phyloP scores from a whole-genome alignment of 2,329 filamentous ascomycete genomes.

The Colletotrichum tropicicola region DNA sequence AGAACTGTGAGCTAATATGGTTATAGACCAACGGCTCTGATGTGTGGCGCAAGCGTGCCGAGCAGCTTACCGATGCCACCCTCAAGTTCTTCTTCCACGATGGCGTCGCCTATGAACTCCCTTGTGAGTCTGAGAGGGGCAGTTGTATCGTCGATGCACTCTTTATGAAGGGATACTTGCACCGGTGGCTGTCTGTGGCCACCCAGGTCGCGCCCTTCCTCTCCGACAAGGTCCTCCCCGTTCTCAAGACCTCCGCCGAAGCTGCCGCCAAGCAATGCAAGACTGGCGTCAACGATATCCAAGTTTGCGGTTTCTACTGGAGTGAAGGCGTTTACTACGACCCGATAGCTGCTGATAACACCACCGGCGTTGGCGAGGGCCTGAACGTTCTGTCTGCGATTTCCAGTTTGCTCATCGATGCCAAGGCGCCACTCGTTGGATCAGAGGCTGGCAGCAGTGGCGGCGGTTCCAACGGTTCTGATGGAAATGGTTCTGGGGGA shows the following conservation, averaged over 20 bases:
- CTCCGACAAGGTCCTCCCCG: slow-evolving; percentile 50
- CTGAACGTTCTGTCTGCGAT: slow-evolving; percentile 55
- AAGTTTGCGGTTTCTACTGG: slow-evolving; percentile 60
- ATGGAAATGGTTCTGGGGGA: neutral
- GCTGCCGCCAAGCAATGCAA: slow-evolving; percentile 60
- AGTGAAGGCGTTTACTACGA: slow-evolving; percentile 37
- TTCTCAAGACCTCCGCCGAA: slow-evolving; percentile 54
- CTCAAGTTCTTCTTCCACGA: slow-evolving; percentile 57
- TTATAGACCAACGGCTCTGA: slow-evolving; percentile 36
- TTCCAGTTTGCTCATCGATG: slow-evolving; percentile 45
- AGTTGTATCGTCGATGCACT: slow-evolving; percentile 67
- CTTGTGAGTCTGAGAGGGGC: slow-evolving; percentile 60
- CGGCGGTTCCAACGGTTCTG: neutral
- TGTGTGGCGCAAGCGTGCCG: slow-evolving; percentile 46
- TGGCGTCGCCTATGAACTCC: slow-evolving; percentile 67
- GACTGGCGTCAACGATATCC: slow-evolving; percentile 45
- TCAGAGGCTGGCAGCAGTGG: no score
- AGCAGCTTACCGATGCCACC: slow-evolving; percentile 47
- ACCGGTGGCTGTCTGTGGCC: slow-evolving; percentile 60
- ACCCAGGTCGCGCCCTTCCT: slow-evolving; percentile 60
- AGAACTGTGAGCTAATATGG: slow-evolving; percentile 56
- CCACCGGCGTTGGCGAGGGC: slow-evolving; percentile 56
- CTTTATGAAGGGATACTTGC: slow-evolving; percentile 65
- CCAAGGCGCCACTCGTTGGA: no score
- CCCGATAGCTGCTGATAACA: slow-evolving; percentile 54